phyloP scores from a whole-genome alignment of 2,329 filamentous ascomycete species.

The Sporothrix dimorphospora region DNA sequence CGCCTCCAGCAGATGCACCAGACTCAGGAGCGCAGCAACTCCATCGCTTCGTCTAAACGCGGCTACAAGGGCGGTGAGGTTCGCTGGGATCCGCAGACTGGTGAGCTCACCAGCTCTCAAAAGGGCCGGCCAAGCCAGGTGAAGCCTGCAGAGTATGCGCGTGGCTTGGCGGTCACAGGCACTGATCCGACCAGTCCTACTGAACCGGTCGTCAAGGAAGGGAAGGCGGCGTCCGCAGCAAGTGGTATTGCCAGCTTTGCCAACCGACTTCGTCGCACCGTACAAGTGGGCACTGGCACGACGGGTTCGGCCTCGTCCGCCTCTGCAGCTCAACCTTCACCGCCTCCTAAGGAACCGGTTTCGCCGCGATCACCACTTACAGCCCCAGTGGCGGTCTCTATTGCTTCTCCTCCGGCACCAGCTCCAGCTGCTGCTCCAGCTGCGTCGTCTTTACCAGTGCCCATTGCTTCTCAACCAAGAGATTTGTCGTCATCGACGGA shows the following conservation, averaged over 20 bases:
- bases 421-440: not conserved
- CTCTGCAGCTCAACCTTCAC: not conserved
- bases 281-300: slow-evolving; percentile 39
- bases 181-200: slow-evolving; percentile 30
- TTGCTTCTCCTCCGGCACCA: not conserved
- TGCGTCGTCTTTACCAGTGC: not conserved
- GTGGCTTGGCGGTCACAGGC: slow-evolving; percentile 39
- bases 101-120: slow-evolving; percentile 63
- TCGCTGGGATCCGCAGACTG: slow-evolving; percentile 68
- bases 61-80: slow-evolving; percentile 46
- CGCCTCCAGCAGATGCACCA: slow-evolving; percentile 37
- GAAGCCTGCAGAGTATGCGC: slow-evolving; percentile 55
- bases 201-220: not conserved
- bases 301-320: slow-evolving; percentile 6
- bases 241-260: slow-evolving; percentile 46
- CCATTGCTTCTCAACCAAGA: slow-evolving; percentile 5
- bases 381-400: not conserved
- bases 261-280: slow-evolving; percentile 50
- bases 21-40: slow-evolving; percentile 36
- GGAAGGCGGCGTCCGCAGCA: slow-evolving; percentile 31
- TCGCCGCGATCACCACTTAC: not conserved
- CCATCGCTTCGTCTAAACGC: slow-evolving; percentile 27
- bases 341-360: not conserved
- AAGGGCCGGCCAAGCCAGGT: slow-evolving; percentile 60
- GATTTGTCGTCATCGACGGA: slow-evolving; percentile 34